Evolutionary conservation across 371 early-diverging fungal genomes (phyloP).

Genomic region (Apophysomyces ossiformis): DNA sequence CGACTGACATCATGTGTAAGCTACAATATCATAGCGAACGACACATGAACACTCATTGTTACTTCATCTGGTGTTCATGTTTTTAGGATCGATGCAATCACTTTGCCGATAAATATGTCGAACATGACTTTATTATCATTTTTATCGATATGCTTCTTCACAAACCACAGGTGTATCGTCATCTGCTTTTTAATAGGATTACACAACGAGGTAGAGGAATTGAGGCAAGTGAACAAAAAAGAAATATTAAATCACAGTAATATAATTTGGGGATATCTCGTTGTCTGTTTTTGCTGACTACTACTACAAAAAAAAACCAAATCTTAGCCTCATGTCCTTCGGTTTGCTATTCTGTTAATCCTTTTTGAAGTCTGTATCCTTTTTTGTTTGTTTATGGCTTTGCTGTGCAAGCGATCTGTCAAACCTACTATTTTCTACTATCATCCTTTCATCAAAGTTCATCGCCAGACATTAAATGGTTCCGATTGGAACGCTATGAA

Average conservation of each 20-base stretch:
- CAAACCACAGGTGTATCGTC: conserved; percentile 91
- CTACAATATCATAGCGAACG: neutral
- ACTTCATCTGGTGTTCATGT: neutral
- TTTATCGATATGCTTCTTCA: conserved; percentile 95
- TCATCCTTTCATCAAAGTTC: conserved; percentile 9
- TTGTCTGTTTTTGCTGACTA: too few species aligned
- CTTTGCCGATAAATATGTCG: conserved; percentile 95
- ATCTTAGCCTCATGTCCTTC: conserved; percentile 67
- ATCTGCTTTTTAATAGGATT: conserved; percentile 83
- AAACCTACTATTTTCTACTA: neutral
- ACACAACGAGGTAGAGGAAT: conserved; percentile 57
- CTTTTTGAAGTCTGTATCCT: conserved; percentile 89
- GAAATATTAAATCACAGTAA: neutral
- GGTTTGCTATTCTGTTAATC: conserved; percentile 80
- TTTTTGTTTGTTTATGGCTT: conserved; percentile 12
- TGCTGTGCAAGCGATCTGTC: neutral
- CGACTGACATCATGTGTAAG: conserved; percentile 85
- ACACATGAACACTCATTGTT: neutral
- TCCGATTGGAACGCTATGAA: conserved; percentile 76
- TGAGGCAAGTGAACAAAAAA: conserved; percentile 42
- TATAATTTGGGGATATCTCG: too few species aligned
- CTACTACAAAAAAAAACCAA: neutral
- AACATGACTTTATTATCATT: conserved; percentile 87
- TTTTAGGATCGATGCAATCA: conserved; percentile 72
- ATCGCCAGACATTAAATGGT: conserved; percentile 87